Conservation (phyloP, 257 asterid genomes). For the Solanum bukasovii region DNA sequence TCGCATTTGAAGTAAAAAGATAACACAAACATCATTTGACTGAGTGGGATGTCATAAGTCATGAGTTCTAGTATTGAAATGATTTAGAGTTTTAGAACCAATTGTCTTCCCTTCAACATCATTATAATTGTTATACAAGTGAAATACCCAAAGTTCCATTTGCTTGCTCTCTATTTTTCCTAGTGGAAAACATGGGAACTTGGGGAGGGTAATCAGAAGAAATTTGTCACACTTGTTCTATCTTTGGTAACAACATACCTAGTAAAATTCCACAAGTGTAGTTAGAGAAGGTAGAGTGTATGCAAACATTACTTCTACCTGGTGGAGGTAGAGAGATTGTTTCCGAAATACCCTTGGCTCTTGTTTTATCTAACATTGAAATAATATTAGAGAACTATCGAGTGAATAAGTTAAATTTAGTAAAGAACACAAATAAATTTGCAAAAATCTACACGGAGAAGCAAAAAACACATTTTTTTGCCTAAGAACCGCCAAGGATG, state of each 20-base stretch:
- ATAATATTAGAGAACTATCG: background rate
- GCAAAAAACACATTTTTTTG: background rate
- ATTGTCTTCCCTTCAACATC: background rate
- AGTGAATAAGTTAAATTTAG: background rate
- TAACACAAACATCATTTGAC: constrained; percentile 6
- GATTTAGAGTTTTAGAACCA: background rate
- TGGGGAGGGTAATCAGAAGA: background rate
- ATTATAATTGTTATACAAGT: background rate
- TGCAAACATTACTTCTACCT: background rate
- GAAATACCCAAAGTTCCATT: background rate
- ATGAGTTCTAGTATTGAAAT: constrained; percentile 1
- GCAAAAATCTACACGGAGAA: background rate
- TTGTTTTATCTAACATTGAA: background rate
- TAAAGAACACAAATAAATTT: background rate
- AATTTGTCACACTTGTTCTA: background rate
- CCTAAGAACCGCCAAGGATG: background rate
- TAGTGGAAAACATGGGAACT: background rate
- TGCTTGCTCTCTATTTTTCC: background rate
- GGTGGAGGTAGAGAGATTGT: background rate
- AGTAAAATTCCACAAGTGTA: background rate
- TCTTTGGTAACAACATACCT: background rate
- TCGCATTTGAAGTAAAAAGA: background rate
- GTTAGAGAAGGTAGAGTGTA: background rate
- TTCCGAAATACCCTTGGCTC: background rate
- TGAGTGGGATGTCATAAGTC: background rate